Evolutionary conservation across 1,284 basidiomycete species (phyloP).

Genomic region (Coniferiporia weirii): DNA sequence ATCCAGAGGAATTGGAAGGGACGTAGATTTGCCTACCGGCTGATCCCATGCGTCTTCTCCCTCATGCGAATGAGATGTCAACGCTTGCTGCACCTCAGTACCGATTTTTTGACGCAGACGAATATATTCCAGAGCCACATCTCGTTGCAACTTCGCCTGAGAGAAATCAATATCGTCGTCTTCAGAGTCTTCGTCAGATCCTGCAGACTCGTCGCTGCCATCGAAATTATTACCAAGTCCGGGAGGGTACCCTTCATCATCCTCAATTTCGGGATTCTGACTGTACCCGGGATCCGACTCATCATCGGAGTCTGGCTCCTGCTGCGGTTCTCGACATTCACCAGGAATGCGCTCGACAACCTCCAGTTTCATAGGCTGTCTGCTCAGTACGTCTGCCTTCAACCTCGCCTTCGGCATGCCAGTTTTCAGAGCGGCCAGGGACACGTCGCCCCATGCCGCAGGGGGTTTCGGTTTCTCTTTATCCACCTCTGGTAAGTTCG

Average conservation of each 20-base stretch:
- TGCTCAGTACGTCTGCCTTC: conserved; percentile 31
- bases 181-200: conserved; percentile 9
- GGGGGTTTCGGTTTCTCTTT: conserved; percentile 20
- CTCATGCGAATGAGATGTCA: conserved; percentile 43
- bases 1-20: conserved; percentile 14
- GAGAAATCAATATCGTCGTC: conserved; percentile 41
- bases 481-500: conserved; percentile 33
- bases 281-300: conserved; percentile 22
- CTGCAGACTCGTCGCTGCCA: not conserved
- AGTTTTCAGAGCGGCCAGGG: conserved; percentile 41
- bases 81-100: conserved; percentile 43
- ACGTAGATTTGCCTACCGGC: conserved; percentile 34
- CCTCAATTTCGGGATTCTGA: conserved; percentile 27
- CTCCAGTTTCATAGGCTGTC: conserved; percentile 56
- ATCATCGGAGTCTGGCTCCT: conserved; percentile 31
- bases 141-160: conserved; percentile 57
- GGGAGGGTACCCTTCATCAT: conserved; percentile 38
- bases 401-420: conserved; percentile 32
- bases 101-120: conserved; percentile 53
- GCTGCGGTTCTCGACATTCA: conserved; percentile 21
- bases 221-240: conserved; percentile 1
- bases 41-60: conserved; percentile 38
- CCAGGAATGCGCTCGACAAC: conserved; percentile 59
- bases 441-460: conserved; percentile 51
- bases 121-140: conserved; percentile 68